Evolutionary conservation across 148 eudicot genomes (phyloP), one percentile per base, ranked within the genome.

Genomic region (Talinum fruticosum): DNA sequence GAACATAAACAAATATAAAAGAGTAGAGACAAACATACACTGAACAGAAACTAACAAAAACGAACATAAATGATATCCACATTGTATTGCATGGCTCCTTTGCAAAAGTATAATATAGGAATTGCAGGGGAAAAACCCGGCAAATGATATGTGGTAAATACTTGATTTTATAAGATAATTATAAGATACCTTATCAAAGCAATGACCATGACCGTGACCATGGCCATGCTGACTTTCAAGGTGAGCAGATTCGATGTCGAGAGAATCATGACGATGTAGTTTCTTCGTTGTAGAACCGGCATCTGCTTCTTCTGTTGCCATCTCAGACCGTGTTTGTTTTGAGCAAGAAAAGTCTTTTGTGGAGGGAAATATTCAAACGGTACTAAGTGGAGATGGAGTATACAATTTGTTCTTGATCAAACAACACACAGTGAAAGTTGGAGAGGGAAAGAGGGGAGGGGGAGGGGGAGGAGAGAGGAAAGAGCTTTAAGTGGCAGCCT

Each of bases 201-300:
- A 64, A 35, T 71, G 53, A 5, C 34, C 70, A 35, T 71, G 53
- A 5, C 21, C 54, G 3, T 49, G 21, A 4, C 0, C 23, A 49
- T 49, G 54, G 54, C 38, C 75, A 13, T 35, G 75, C 26, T 61
- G 57, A 10, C 79, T 76, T 6, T 10, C 29, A 51, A 78, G 61
- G 3, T 47, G 38, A 29, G 79, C 49, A 14, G 84, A 82, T 65
- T 82, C 84, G 24, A 82, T 64, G 26, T 82, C 84, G 29, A 82
- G 81, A 4, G 84, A 82, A 65, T 82, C 84, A 44, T 68, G 30
- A 7, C 78, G 70, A 5, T 64, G 54, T 14, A 76, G 23, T 38
- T 14, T 26, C 10, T 28, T 29, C 24, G 4, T 37, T 4, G 24
- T 12, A 41, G 12, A 23, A 71, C 13, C 28, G 8, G 8, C 54